phyloP scores from a whole-genome alignment of 257 asterid genomes.

The Solanum piurae region DNA sequence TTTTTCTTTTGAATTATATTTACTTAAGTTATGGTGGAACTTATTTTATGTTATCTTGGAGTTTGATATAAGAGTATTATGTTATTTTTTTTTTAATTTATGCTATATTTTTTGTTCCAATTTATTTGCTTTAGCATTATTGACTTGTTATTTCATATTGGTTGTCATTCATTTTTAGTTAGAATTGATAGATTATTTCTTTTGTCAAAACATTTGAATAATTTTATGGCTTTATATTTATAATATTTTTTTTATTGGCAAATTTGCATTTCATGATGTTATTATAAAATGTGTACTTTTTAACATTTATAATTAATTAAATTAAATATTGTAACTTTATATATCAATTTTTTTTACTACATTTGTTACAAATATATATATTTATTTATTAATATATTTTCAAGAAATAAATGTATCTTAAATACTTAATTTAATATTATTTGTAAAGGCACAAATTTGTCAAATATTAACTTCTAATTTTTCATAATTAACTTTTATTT shows the following conservation, averaged over 20 bases:
- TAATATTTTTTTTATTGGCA: not conserved
- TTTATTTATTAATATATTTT: no score
- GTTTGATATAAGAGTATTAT: not conserved
- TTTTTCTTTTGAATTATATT: no score
- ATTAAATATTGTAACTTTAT: not conserved
- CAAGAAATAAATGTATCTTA: not conserved
- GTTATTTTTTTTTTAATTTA: no score
- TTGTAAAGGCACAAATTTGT: not conserved
- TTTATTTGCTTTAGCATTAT: not conserved
- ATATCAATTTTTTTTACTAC: not conserved
- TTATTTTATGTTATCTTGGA: not conserved
- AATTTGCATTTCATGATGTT: not conserved
- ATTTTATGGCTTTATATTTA: not conserved
- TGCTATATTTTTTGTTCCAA: not conserved
- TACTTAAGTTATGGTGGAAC: not conserved
- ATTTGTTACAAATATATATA: not conserved
- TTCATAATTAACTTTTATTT: no score
- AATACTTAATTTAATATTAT: not conserved
- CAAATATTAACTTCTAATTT: not conserved
- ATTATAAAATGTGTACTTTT: not conserved
- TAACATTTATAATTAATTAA: no score
- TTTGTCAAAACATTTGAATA: no score
- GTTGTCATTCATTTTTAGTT: not conserved
- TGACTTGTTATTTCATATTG: not conserved
- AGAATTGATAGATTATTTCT: not conserved